Evolutionary conservation across 2,329 filamentous ascomycete species (phyloP), one percentile per base, ranked within the genome.

Genomic region (Fusarium gaditjirri): DNA sequence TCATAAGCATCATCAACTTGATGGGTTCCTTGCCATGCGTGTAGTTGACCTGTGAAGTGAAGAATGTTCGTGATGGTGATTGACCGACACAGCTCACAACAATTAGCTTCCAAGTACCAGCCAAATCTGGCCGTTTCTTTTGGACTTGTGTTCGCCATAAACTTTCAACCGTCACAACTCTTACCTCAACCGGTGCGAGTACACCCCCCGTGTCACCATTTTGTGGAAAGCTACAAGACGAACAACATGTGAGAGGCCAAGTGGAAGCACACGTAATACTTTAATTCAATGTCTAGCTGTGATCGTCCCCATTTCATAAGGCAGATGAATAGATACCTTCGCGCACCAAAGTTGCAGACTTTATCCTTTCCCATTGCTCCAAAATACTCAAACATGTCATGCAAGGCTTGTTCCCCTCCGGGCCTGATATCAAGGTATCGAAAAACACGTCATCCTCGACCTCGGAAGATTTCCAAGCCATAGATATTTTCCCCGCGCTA

Each of bases 381-480:
- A 29, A 73, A 73, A 73, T 73, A 73, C 68, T 69, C 72, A 58
- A 76, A 71, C 64, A 74, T 73, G 66, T 73, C 70, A 68, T 68
- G 36, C 38, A 62, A 73, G 59, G 72, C 42, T 70, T 73, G 63
- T 70, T 60, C 53, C 61, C 64, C 49, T 19, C 66, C 54, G 60
- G 65, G 64, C 70, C 65, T 68, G 70, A 75, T 58, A 73, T 69
- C 61, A 75, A 75, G 74, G 73, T 75, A 73, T 72, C 64, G 58
- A 77, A 74, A 72, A 76, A 72, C 63, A 76, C 64, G 65, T 67
- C 35, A 59, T 63, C 74, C 57, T 67, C 33, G 61, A 57, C 61
- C 53, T 62, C 56, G 53, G 53, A 66, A 53, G 52, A 52, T 44
- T 41, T 65, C 57, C 57, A 71, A 73, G 59, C 36, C 50, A 31